Evolutionary conservation across 1,284 basidiomycete genomes (phyloP), one percentile per base, ranked within the genome.

Genomic region (Filobasidium uniguttulatum): DNA sequence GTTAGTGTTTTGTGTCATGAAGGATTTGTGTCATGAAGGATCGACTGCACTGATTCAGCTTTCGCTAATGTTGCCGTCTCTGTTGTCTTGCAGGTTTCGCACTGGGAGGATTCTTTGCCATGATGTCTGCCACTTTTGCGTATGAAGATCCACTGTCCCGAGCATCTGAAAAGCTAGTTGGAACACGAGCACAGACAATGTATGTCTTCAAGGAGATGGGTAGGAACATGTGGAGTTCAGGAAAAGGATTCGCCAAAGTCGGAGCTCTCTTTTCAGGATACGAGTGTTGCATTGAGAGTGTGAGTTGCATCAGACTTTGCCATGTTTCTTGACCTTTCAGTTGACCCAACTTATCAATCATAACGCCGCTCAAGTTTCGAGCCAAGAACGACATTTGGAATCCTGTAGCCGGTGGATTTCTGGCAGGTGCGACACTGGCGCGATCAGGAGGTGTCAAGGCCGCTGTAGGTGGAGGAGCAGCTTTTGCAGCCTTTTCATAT

Each of bases 131-230:
- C 12, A 89, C 87, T 28, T 93, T 98, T 64, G 83, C 85, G 23
- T 90, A 94, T 62, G 93, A 97, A 67, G 93, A 97, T 66, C 93
- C 93, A 5, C 71, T 88, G 44, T 75, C 86, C 33, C 79, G 85
- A 44, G 73, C 80, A 44, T 77, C 79, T 12, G 55, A 58, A 23
- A 58, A 69, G 48, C 52, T 67, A 22, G 55, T 59, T 17, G 65
- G 66, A 1, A 67, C 65, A 25, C 58, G 59, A 37, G 69, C 59
- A 12, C 67, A 91, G 63, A 85, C 89, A 0, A 75, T 78, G 41
- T 81, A 83, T 59, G 81, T 94, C 35, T 86, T 97, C 69, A 86
- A 81, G 63, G 91, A 97, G 58, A 97, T 96, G 81, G 93, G 91
- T 0, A 80, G 77, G 57, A 82, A 82, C 40, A 94, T 97, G 89